phyloP scores from a whole-genome alignment of 169 alveolate species.

The Cryptosporidium bovis region DNA sequence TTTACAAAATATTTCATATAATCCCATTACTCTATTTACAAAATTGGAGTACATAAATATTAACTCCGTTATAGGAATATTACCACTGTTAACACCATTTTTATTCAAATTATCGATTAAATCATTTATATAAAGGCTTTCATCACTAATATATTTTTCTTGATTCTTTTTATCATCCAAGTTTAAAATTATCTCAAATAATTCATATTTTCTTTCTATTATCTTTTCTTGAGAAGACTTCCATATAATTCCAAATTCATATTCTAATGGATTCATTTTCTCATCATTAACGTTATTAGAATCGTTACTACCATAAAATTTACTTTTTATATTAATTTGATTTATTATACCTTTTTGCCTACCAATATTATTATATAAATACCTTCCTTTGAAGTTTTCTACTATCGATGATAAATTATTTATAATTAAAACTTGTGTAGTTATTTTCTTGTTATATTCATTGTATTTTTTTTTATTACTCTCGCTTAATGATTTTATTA shows the following conservation, averaged over 20 bases:
- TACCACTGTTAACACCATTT: background rate
- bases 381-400: conserved; percentile 48
- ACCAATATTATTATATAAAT: conserved; percentile 52
- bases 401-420: conserved; percentile 23
- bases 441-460: conserved; percentile 8
- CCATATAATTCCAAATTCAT: conserved; percentile 56
- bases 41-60: conserved; percentile 13
- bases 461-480: background rate
- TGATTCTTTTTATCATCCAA: background rate
- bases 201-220: conserved; percentile 10
- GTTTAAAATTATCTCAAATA: conserved; percentile 19
- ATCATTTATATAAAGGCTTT: background rate
- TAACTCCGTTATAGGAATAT: background rate
- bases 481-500: conserved; percentile 15
- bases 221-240: conserved; percentile 18
- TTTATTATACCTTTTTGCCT: conserved; percentile 37
- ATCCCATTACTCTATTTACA: conserved; percentile 13
- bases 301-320: background rate
- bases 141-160: background rate
- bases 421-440: conserved; percentile 1
- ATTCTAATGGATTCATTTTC: conserved; percentile 60
- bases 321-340: conserved; percentile 16
- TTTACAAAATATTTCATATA: conserved; percentile 39
- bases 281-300: background rate
- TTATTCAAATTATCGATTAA: background rate